Evolutionary conservation across 176 grass and related monocot genomes (phyloP).

Genomic region (Phoenix dactylifera): DNA sequence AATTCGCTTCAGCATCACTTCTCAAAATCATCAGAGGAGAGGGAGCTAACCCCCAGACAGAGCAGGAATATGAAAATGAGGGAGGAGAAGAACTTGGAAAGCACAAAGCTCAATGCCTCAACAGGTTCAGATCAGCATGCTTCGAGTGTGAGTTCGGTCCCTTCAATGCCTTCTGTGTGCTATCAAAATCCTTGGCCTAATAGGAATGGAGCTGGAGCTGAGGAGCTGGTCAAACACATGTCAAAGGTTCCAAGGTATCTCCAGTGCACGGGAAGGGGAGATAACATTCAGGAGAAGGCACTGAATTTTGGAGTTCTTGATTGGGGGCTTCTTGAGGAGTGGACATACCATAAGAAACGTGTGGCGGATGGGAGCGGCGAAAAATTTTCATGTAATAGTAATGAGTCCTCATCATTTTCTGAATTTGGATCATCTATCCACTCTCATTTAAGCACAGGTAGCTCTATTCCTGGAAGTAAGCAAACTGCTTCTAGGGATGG

Average conservation of each 20-base stretch:
- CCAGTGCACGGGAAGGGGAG: constrained; percentile 32
- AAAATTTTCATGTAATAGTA: constrained; percentile 35
- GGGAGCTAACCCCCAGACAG: constrained; percentile 11
- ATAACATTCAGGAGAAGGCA: constrained; percentile 63
- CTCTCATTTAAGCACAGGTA: constrained; percentile 39
- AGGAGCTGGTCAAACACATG: constrained; percentile 92
- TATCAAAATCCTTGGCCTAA: constrained; percentile 83
- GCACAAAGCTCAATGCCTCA: constrained; percentile 29
- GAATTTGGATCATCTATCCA: constrained; percentile 25
- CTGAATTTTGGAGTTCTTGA: constrained; percentile 87
- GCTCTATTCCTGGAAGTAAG: constrained; percentile 39
- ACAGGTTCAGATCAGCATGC: constrained; percentile 10
- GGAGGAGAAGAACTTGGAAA: constrained; percentile 47
- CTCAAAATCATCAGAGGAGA: constrained; percentile 31
- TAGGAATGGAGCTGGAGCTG: constrained; percentile 36
- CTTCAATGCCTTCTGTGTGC: constrained; percentile 26
- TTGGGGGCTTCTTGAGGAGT: constrained; percentile 74
- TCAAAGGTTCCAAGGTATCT: constrained; percentile 88
- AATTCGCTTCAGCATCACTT: constrained; percentile 28
- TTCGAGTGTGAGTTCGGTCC: constrained; percentile 20
- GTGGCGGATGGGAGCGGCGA: constrained; percentile 22
- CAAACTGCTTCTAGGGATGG: constrained; percentile 27
- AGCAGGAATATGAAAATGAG: constrained; percentile 42
- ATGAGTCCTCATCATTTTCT: constrained; percentile 31
- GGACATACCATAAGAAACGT: constrained; percentile 54